phyloP scores from a whole-genome alignment of 2,329 filamentous ascomycete genomes.

The Akanthomyces muscarius region DNA sequence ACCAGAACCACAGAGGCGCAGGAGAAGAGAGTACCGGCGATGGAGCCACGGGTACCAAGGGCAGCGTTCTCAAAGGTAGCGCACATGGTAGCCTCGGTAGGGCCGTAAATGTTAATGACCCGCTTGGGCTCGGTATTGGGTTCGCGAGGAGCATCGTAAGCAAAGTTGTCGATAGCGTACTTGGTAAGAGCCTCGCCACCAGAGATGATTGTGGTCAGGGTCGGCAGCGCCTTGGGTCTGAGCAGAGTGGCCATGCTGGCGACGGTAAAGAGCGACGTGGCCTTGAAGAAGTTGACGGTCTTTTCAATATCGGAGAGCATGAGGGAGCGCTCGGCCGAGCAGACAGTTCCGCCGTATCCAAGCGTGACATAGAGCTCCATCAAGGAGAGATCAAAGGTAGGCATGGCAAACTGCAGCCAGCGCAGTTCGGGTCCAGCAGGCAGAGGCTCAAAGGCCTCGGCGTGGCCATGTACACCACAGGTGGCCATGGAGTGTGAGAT shows the following conservation, averaged over 20 bases:
- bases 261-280: constrained; percentile 15
- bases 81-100: constrained; percentile 17
- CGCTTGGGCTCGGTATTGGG: constrained; percentile 8
- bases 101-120: constrained; percentile 17
- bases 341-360: constrained; percentile 17
- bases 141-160: constrained; percentile 10
- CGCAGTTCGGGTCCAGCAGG: constrained; percentile 13
- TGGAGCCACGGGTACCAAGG: constrained; percentile 13
- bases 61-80: constrained; percentile 11
- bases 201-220: constrained; percentile 13
- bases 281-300: constrained; percentile 15
- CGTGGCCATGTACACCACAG: constrained; percentile 12
- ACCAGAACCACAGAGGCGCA: constrained; percentile 14
- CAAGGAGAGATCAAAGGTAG: constrained; percentile 17
- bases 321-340: constrained; percentile 15
- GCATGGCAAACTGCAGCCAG: constrained; percentile 16
- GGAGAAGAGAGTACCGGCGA: constrained; percentile 11
- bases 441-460: constrained; percentile 14
- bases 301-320: constrained; percentile 17
- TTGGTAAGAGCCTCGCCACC: constrained; percentile 16
- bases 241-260: constrained; percentile 17
- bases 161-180: constrained; percentile 18
- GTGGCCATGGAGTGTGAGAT: constrained; percentile 61
- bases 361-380: constrained; percentile 17
- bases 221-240: constrained; percentile 14